Percentiles rank a stretch among this genome's conserved stretches.
Conservation (phyloP, 805 yeast genomes). For the Wickerhamiella shivajii region DNA sequence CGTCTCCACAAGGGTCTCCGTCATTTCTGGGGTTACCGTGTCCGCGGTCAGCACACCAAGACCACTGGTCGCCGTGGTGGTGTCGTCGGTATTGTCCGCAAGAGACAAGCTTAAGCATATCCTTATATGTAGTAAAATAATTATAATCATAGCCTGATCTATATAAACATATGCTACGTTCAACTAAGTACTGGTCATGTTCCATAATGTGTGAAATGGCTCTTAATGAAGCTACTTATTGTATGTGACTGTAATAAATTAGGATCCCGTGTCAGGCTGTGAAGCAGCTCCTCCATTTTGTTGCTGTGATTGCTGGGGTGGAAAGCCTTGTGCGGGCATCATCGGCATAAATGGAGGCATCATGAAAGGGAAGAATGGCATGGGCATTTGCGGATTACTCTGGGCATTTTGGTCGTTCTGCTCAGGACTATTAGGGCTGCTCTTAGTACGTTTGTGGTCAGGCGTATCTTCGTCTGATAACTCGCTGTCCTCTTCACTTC, state of each 20-base stretch:
- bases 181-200: not conserved
- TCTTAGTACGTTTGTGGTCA: too few species aligned
- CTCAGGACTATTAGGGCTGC: too few species aligned
- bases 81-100: conserved; percentile 30
- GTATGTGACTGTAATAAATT: too few species aligned
- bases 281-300: too few species aligned
- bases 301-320: too few species aligned
- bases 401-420: too few species aligned
- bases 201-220: not conserved
- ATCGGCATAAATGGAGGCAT: too few species aligned
- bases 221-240: not conserved
- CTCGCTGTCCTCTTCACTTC: not conserved
- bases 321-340: too few species aligned
- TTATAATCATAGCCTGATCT: not conserved
- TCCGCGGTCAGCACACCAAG: conserved; percentile 99
- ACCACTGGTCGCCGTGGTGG: conserved; percentile 94
- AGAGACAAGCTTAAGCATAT: conserved; percentile 20
- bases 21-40: conserved; percentile 99
- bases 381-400: too few species aligned
- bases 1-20: conserved; percentile 99
- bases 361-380: too few species aligned
- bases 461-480: too few species aligned
- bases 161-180: not conserved
- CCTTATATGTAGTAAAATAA: conserved; percentile 2
- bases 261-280: too few species aligned